phyloP scores from a whole-genome alignment of 257 asterid genomes.

The Nicotiana knightiana region DNA sequence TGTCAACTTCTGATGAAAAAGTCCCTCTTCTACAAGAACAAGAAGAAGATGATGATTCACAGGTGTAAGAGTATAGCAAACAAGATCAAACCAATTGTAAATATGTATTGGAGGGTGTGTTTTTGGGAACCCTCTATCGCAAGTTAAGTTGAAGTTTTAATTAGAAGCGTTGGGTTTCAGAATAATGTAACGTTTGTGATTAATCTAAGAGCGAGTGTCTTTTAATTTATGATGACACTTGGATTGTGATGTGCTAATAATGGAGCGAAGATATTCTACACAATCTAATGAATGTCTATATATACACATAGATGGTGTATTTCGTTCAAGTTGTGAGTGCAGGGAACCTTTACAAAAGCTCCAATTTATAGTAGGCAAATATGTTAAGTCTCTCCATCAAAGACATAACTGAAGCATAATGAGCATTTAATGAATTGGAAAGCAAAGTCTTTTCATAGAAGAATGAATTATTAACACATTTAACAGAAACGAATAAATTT shows the following conservation, averaged over 20 bases:
- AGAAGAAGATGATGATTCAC: slow-evolving; percentile 24
- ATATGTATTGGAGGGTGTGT: slow-evolving; percentile 4
- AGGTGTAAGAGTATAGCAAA: slow-evolving; percentile 17
- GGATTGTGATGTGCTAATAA: neutral
- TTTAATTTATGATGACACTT: neutral
- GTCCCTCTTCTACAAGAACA: slow-evolving; percentile 38
- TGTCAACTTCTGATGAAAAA: slow-evolving; percentile 21
- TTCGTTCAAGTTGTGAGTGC: no score
- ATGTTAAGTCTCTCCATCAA: no score
- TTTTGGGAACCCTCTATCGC: slow-evolving; percentile 11
- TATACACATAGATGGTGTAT: no score
- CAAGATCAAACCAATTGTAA: neutral
- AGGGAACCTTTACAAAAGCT: no score
- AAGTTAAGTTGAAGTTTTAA: neutral
- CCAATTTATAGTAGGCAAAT: no score
- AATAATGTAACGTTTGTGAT: neutral
- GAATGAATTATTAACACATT: no score
- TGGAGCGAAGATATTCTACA: neutral
- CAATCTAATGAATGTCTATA: neutral
- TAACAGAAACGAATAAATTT: no score
- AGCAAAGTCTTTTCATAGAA: no score
- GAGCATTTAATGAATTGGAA: no score
- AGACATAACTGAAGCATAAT: no score
- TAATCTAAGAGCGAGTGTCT: neutral
- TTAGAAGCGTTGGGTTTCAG: neutral